Base-by-base conservation (phyloP, 2,329 filamentous ascomycete species). In the Neonectria faginata region DNA sequence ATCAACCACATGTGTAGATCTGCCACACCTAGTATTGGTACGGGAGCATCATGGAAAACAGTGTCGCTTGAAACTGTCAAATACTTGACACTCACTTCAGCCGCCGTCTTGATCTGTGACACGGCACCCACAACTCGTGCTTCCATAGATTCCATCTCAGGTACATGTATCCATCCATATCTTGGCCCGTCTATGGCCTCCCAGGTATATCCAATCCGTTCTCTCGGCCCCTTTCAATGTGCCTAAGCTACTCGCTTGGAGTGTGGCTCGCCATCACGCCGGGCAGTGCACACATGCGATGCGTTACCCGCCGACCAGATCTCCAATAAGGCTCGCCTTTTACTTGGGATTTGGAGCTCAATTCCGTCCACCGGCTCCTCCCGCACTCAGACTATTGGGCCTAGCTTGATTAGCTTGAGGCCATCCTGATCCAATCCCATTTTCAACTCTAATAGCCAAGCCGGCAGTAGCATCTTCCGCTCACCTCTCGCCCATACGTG, bases 161-260 rank as follows among this genome's bases (percentile, higher is more conserved):
- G n/a, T 48, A 67, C 60, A 63, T 71, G 45, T 48, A 67, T 60
- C 55, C 48, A 67, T 60, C 57, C 58, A 53, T 64, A 56, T 65
- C 57, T 54, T 50, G 39, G 54, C 57, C 59, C 45, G 29, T 54
- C 53, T 41, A 27, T 50, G 50, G 45, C 60, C 62, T 64, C 39
- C 44, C 70, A 65, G 70, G 66, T 71, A 69, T 69, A 71, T 68
- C 62, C 64, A 68, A 64, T 62, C 51, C 56, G 48, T 59, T 64
- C 52, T 39, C 61, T 54, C 65, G 45, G 10, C 48, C 16, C 41
- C 56, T 41, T 57, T 48, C 66, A 44, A 47, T 57, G 36, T 60
- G 20, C 56, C 55, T 56, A 27, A 60, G 27, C 55, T 8, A 25
- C 29, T 42, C 12, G 57, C 44, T 64, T 36, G 27, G n/a, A 22